A percentile compares a stretch with the other conserved stretches of the same genome.
Evolutionary conservation across 768 basidiomycete species (phyloP).

Genomic region (Neoboletus brunneissimus): DNA sequence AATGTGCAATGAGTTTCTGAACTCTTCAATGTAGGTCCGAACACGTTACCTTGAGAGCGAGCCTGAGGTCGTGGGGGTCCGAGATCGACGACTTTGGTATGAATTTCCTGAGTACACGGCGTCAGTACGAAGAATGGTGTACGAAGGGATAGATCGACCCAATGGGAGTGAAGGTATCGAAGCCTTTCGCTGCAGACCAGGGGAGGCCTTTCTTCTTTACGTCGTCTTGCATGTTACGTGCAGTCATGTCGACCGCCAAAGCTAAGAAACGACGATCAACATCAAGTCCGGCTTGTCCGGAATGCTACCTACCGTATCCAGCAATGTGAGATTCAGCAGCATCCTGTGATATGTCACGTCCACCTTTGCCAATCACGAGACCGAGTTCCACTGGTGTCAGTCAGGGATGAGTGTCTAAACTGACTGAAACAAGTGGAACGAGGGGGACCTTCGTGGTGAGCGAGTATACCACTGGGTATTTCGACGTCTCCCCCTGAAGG

Average conservation of each 20-base stretch:
- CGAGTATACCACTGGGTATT: slow-evolving; percentile 78
- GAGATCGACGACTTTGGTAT: slow-evolving; percentile 68
- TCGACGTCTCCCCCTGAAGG: slow-evolving; percentile 75
- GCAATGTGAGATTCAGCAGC: slow-evolving; percentile 79
- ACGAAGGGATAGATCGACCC: slow-evolving; percentile 46
- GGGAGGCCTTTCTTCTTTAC: slow-evolving; percentile 94
- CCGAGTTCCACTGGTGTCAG: slow-evolving; percentile 80
- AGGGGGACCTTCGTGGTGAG: slow-evolving; percentile 83
- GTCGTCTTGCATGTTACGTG: slow-evolving; percentile 89
- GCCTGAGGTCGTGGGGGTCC: slow-evolving; percentile 72
- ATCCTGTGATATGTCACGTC: slow-evolving; percentile 73
- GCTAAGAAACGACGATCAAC: slow-evolving; percentile 43
- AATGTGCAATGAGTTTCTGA: not conserved
- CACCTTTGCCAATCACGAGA: slow-evolving; percentile 88
- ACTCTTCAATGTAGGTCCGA: not conserved
- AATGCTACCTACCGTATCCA: slow-evolving; percentile 71
- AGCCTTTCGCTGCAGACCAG: slow-evolving; percentile 96
- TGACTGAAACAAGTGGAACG: not conserved
- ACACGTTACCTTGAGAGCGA: slow-evolving; percentile 65
- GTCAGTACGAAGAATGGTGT: not conserved
- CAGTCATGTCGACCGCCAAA: slow-evolving; percentile 95
- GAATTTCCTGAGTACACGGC: slow-evolving; percentile 52
- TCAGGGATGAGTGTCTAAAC: not conserved
- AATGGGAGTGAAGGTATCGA: slow-evolving; percentile 93
- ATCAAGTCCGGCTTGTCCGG: not conserved